Percentiles rank a stretch among this genome's conserved stretches.
Evolutionary conservation across 139 green algal species (phyloP).

Genomic region (Desmodesmus armatus): DNA sequence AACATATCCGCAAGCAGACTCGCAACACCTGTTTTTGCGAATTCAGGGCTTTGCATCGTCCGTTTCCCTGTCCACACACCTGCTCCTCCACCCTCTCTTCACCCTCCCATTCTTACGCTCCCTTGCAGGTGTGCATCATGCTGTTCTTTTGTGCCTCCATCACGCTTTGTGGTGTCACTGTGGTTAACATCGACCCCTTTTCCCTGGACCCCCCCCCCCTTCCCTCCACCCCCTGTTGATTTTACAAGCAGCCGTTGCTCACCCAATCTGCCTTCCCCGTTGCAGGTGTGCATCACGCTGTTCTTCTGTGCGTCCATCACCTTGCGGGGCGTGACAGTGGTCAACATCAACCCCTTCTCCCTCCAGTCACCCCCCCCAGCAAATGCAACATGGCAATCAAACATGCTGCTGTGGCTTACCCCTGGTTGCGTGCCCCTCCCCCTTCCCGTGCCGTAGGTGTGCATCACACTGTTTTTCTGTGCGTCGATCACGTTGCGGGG

Average conservation of each 20-base stretch:
- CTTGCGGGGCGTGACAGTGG: constrained; percentile 41
- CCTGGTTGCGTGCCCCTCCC: neutral
- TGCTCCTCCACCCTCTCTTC: no score
- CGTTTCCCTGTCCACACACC: no score
- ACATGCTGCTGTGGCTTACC: neutral
- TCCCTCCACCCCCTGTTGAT: neutral
- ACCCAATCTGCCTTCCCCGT: no score
- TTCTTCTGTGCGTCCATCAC: constrained; percentile 44
- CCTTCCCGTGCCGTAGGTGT: constrained; percentile 6
- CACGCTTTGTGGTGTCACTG: constrained; percentile 38
- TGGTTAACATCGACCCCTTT: constrained; percentile 50
- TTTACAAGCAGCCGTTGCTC: no score
- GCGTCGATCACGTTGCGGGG: constrained; percentile 32
- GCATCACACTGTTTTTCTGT: constrained; percentile 54
- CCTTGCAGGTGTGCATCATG: constrained; percentile 57
- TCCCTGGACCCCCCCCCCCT: neutral
- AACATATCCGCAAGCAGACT: no score
- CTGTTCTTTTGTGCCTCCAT: constrained; percentile 48
- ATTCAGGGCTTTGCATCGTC: no score
- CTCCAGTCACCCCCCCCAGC: neutral
- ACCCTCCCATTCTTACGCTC: no score
- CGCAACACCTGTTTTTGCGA: no score
- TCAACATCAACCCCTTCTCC: constrained; percentile 40
- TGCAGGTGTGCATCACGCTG: constrained; percentile 54
- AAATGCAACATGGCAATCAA: neutral